Evolutionary conservation across 257 asterid species (phyloP).

Genomic region (Primulina huaijiensis): DNA sequence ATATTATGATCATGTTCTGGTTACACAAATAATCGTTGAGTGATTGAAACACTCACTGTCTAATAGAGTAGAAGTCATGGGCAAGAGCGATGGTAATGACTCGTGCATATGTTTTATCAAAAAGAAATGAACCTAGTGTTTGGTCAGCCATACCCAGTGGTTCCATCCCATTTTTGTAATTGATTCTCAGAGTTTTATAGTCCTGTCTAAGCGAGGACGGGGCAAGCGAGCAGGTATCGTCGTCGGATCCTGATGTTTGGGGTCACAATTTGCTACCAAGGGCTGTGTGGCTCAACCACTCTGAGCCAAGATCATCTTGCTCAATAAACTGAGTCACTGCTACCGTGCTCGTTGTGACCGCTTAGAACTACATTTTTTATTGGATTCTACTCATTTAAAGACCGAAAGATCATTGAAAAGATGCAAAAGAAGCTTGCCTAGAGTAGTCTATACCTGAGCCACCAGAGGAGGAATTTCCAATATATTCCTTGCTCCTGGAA

Average conservation of each 20-base stretch:
- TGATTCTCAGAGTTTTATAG: no score
- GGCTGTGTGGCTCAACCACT: background rate
- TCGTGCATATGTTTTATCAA: background rate
- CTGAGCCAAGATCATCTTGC: background rate
- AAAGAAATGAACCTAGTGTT: background rate
- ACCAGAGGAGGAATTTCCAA: constrained; percentile 81
- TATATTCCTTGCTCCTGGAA: constrained; percentile 63
- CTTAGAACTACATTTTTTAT: background rate
- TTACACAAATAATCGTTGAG: no score
- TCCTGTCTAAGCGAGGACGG: background rate
- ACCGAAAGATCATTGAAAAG: background rate
- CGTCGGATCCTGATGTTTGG: background rate
- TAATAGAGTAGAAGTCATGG: no score
- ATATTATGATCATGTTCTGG: no score
- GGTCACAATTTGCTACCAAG: background rate
- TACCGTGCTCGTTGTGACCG: background rate
- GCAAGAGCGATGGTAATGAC: background rate
- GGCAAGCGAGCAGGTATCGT: background rate
- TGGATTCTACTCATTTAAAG: background rate
- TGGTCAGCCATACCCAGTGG: background rate
- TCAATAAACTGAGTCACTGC: background rate
- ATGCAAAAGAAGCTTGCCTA: background rate
- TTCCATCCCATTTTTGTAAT: background rate
- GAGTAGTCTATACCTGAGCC: constrained; percentile 54
- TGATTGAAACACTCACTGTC: background rate